These are phyloP conservation scores for Blastobotrys terrestris DNA, from an alignment of 805 yeast genomes.

Conservation along the genomic window DNA sequence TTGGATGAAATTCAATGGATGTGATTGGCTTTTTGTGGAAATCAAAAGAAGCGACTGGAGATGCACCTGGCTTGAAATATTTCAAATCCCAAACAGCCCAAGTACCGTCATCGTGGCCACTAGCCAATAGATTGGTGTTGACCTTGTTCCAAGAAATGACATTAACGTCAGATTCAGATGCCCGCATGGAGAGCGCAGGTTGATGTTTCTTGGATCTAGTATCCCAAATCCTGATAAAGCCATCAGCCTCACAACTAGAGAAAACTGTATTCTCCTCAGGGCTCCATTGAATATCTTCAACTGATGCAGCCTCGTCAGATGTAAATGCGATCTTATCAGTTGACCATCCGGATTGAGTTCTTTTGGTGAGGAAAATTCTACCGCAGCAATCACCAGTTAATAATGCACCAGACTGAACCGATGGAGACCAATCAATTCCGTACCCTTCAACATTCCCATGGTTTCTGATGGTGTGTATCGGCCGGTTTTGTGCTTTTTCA, in stretches of 20 bases:
- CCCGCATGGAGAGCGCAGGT: constrained; percentile 81
- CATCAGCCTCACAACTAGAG: constrained; percentile 92
- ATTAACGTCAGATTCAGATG: constrained; percentile 79
- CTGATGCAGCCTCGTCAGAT: constrained; percentile 51
- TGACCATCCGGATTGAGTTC: constrained; percentile 71
- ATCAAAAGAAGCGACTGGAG: constrained; percentile 82
- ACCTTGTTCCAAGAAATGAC: constrained; percentile 94
- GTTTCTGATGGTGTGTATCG: constrained; percentile 69
- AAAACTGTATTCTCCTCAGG: constrained; percentile 87
- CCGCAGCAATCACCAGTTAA: constrained; percentile 89
- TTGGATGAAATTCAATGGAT: constrained; percentile 88
- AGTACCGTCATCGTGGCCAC: constrained; percentile 95
- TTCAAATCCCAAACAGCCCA: constrained; percentile 99
- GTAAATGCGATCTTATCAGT: constrained; percentile 78
- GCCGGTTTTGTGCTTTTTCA: constrained; percentile 71
- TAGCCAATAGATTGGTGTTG: constrained; percentile 79
- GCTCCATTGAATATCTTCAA: constrained; percentile 97
- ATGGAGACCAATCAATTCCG: constrained; percentile 95
- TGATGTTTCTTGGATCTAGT: constrained; percentile 86
- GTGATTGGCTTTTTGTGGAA: constrained; percentile 94
- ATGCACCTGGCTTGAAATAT: constrained; percentile 45
- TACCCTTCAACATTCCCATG: constrained; percentile 98
- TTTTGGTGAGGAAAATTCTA: constrained; percentile 66
- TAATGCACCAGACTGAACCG: constrained; percentile 69
- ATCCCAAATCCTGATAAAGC: constrained; percentile 92